phyloP scores from a whole-genome alignment of 1,284 basidiomycete species.

The Ceratorhiza oryzae-sativae region DNA sequence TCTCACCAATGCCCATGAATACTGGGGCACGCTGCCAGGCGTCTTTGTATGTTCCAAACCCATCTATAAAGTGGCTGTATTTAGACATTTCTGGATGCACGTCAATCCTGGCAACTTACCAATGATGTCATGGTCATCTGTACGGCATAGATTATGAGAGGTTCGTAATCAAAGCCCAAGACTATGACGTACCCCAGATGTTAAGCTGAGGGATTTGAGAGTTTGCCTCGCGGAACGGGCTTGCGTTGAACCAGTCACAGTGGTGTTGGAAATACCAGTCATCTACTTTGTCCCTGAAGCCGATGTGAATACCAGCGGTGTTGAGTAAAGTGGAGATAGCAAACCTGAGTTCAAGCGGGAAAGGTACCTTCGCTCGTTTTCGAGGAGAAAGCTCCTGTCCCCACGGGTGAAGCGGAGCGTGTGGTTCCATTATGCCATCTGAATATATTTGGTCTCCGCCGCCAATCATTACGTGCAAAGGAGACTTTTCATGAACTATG shows the following conservation, averaged over 20 bases:
- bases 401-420: constrained; percentile 31
- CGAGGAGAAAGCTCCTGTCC: constrained; percentile 27
- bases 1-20: constrained; percentile 48
- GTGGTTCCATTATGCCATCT: constrained; percentile 27
- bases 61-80: constrained; percentile 47
- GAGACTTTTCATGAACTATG: constrained; percentile 26
- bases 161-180: no score
- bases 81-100: no score
- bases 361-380: constrained; percentile 28
- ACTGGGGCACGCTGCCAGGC: constrained; percentile 48
- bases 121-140: constrained; percentile 36
- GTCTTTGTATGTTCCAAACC: constrained; percentile 52
- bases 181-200: constrained; percentile 18
- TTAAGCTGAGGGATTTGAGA: constrained; percentile 34
- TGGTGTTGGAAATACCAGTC: constrained; percentile 38
- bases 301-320: no score
- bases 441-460: constrained; percentile 36
- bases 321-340: not conserved
- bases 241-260: constrained; percentile 36
- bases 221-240: constrained; percentile 34
- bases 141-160: not conserved
- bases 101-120: not conserved
- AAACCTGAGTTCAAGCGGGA: constrained; percentile 28
- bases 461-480: constrained; percentile 37
- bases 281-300: constrained; percentile 23